Base-by-base conservation (phyloP, 179 eudicot species). In the Sideroxylon spinosum region DNA sequence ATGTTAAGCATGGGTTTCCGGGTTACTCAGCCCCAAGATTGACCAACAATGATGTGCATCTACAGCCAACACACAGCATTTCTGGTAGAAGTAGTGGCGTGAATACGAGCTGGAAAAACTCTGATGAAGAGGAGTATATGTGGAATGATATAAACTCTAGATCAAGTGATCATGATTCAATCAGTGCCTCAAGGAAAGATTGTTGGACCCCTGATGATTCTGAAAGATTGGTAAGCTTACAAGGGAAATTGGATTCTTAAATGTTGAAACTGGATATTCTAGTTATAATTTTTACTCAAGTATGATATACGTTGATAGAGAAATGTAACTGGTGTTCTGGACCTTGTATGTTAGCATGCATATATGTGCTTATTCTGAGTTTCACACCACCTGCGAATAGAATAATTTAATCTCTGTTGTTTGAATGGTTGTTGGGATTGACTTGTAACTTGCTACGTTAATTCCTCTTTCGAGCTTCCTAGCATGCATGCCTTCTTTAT, bases 81-180 rank as follows among this genome's bases (percentile, higher is more conserved):
- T 69, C 86, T 65, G 82, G 85, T 68, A 88, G 88, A 88, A 86
- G 83, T 74, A 79, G 81, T 50, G 97, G 80, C 71, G 49, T 89
- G 60, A 85, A 89, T 79, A 78, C 73, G 81, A 93, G 90, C 89
- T 93, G 99, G 99, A 90, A 93, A 84, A 86, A 90, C 86, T 89
- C 97, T 64, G 98, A 93, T 77, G 99, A 95, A 80, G 97, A 93
- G 89, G 98, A 95, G 89, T 95, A 81, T 73, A 81, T 81, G 84
- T 93, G 99, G 99, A 93, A 93, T 79, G 96, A 88, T 66, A 79
- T 92, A 80, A 89, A 87, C 68, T 80, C 92, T 71, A 86, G 78
- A 67, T 80, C 79, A 48, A 71, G 82, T 71, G 88, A 81, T 82
- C 87, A 79, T 71, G 84, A 65, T 61, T 80, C 72, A 57, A 44